Percentiles rank a stretch among this genome's conserved stretches.
Conservation (phyloP, 148 eudicot genomes). For the Salicornia ramosissima region DNA sequence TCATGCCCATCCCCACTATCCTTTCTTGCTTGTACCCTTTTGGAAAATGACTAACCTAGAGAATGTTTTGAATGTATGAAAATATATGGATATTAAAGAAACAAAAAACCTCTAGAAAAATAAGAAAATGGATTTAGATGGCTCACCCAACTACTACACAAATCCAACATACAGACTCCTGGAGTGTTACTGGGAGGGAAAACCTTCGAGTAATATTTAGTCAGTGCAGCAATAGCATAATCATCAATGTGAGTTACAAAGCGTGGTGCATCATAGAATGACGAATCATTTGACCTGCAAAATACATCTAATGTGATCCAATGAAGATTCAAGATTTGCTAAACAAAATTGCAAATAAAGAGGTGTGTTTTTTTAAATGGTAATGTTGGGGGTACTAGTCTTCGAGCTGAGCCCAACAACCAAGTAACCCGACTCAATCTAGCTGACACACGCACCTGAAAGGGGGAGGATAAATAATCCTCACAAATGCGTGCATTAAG, state of each 20-base stretch:
- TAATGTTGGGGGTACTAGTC: too few relatives aligned
- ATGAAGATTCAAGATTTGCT: neutral
- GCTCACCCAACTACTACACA: slow-evolving; percentile 99
- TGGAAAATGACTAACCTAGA: slow-evolving; percentile 97
- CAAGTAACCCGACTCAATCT: too few relatives aligned
- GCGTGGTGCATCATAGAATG: slow-evolving; percentile 89
- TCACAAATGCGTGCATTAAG: too few relatives aligned
- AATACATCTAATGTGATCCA: slow-evolving; percentile 4
- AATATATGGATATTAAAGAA: neutral
- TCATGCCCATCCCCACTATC: slow-evolving; percentile 89
- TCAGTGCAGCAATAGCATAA: slow-evolving; percentile 92
- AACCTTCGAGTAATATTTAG: slow-evolving; percentile 76
- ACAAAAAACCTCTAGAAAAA: neutral
- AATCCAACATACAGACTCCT: slow-evolving; percentile 79
- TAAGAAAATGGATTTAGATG: neutral
- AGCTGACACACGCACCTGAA: too few relatives aligned
- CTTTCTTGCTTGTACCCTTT: slow-evolving; percentile 81
- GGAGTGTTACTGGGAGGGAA: slow-evolving; percentile 81
- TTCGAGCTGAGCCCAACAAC: too few relatives aligned
- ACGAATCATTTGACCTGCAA: slow-evolving; percentile 70
- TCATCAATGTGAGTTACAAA: slow-evolving; percentile 97
- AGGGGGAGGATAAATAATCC: too few relatives aligned
- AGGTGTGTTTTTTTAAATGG: too few relatives aligned
- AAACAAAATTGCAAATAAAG: neutral
- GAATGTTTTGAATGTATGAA: slow-evolving; percentile 14